phyloP scores from a whole-genome alignment of 208 protist genomes.

The Trypanosomatidae sp. region DNA sequence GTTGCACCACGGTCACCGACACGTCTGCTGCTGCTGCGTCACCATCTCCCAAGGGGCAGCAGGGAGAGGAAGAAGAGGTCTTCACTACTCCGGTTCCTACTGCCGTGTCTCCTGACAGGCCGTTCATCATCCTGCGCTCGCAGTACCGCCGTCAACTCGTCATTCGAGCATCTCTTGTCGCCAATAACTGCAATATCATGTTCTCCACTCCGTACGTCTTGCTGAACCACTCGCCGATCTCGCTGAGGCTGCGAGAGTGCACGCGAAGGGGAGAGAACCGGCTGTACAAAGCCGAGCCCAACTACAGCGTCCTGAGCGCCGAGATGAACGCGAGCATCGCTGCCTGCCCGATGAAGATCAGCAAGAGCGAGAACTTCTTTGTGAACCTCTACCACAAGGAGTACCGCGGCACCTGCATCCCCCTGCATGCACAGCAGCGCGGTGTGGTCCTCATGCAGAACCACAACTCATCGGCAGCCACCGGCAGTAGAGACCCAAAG shows the following conservation, averaged over 20 bases:
- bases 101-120: constrained; percentile 11
- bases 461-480: constrained; percentile 3
- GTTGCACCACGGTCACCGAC: not conserved
- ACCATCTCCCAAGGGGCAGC: constrained; percentile 7
- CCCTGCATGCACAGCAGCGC: constrained; percentile 79
- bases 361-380: constrained; percentile 64
- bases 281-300: constrained; percentile 31
- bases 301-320: constrained; percentile 57
- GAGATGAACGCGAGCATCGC: constrained; percentile 56
- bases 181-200: constrained; percentile 32
- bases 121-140: constrained; percentile 35
- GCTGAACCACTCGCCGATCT: constrained; percentile 75
- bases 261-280: constrained; percentile 38
- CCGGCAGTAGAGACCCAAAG: constrained; percentile 9
- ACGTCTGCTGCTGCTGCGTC: constrained; percentile 7
- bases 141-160: constrained; percentile 39
- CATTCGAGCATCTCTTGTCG: constrained; percentile 31
- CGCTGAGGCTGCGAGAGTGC: constrained; percentile 62
- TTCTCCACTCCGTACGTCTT: constrained; percentile 68
- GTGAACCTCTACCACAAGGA: constrained; percentile 57
- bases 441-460: constrained; percentile 70
- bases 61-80: constrained; percentile 25
- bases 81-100: constrained; percentile 24
- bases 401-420: constrained; percentile 47
- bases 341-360: constrained; percentile 43